These are phyloP conservation scores for Cymbidium sinense DNA, from an alignment of 106 monocot genomes.

Conservation along the genomic window DNA sequence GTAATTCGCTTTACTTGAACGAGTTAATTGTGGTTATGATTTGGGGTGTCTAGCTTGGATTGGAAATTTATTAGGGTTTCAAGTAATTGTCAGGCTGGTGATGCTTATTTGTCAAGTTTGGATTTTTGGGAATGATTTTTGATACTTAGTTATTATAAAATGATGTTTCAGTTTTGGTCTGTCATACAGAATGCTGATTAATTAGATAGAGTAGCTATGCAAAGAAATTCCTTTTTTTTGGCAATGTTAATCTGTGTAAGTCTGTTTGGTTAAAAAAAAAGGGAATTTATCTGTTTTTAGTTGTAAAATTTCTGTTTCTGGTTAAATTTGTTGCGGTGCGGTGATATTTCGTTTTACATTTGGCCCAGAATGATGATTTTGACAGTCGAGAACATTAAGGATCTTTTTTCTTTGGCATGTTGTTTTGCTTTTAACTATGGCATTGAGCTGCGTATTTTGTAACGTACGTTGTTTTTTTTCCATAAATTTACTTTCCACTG, in stretches of 20 bases:
- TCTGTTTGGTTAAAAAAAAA: neutral
- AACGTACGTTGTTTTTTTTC: neutral
- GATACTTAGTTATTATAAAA: neutral
- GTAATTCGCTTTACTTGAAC: neutral
- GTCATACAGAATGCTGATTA: neutral
- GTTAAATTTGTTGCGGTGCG: too few species aligned
- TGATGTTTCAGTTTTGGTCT: neutral
- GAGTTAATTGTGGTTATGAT: neutral
- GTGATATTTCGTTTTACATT: too few species aligned
- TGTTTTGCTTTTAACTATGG: neutral
- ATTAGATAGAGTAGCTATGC: neutral
- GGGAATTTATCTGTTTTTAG: neutral
- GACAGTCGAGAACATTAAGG: neutral
- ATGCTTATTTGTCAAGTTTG: neutral
- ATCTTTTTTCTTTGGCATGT: neutral
- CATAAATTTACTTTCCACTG: neutral
- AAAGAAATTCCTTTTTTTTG: neutral
- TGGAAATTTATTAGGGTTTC: neutral
- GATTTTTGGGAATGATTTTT: neutral
- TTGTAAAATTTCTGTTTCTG: neutral
- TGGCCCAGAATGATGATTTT: neutral
- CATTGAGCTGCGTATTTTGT: neutral
- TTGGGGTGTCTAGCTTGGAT: neutral
- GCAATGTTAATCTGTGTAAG: neutral
- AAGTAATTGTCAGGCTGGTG: neutral